Evolutionary conservation across 192 early-diverging fungal species (phyloP).

Genomic region (Umbelopsis ramanniana): DNA sequence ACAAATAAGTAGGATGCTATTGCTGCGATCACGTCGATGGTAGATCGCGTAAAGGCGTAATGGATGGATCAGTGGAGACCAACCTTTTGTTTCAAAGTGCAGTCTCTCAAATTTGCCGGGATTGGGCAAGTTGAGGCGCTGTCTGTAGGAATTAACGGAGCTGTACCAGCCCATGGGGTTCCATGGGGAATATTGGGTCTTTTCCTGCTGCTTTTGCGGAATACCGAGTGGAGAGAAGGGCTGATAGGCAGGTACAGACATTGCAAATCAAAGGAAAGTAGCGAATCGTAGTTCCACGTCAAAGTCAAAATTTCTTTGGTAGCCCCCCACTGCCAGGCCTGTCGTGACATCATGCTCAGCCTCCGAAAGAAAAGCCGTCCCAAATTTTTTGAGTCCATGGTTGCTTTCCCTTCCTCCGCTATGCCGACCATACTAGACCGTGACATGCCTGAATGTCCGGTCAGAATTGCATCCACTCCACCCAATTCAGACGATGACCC

Average conservation of each 20-base stretch:
- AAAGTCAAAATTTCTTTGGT: slow-evolving; percentile 18
- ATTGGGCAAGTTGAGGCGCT: slow-evolving; percentile 66
- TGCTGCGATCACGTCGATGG: slow-evolving; percentile 5
- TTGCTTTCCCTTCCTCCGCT: background rate
- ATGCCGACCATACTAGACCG: background rate
- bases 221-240: slow-evolving; percentile 21
- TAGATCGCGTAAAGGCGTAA: slow-evolving; percentile 4
- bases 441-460: background rate
- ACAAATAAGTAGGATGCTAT: no score
- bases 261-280: slow-evolving; percentile 23
- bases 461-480: background rate
- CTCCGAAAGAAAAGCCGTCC: slow-evolving; percentile 14
- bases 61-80: slow-evolving; percentile 7
- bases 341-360: slow-evolving; percentile 20
- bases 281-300: slow-evolving; percentile 13
- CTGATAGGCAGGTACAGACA: slow-evolving; percentile 24
- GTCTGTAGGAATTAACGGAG: slow-evolving; percentile 43
- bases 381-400: background rate
- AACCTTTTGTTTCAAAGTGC: slow-evolving; percentile 83
- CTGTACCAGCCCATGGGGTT: slow-evolving; percentile 39
- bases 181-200: slow-evolving; percentile 28
- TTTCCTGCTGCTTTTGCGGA: slow-evolving; percentile 21
- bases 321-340: background rate
- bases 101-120: slow-evolving; percentile 84
- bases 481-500: background rate